Evolutionary conservation across 169 alveolate species (phyloP), one percentile per base, ranked within the genome.

Genomic region (Plasmodium knowlesi): DNA sequence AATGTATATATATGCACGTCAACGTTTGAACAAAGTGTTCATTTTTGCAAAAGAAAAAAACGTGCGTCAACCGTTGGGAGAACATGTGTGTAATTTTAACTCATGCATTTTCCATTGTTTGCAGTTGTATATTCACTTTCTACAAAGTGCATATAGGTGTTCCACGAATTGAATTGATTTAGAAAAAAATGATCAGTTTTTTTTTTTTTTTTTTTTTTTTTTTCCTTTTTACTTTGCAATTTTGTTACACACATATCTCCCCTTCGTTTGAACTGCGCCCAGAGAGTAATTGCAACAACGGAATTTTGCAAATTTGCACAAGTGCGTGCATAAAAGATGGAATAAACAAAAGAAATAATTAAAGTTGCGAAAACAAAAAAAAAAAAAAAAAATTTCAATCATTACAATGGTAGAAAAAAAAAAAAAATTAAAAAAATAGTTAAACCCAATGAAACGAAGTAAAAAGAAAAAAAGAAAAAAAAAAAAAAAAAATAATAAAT

Each of bases 271-370:
- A 82, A 28, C 76, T 32, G 25, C 73, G 74, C 79, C 37, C 41
- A 85, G 85, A 85, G 93, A 85, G 93, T 73, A 76, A 85, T 70
- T 83, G 79, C 92, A 83, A 70, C 46, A 34, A 61, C 30, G 22
- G 50, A 83, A 70, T 32, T 37, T 37, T 70, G n/a, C 71, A 37
- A 28, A 67, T 67, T 67, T 19, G 19, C 76, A 83, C 79, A 83
- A 10, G 37, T 53, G 88, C 22, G 92, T 70, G 92, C 92, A 83
- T 83, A 83, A 67, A 67, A 67, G 73, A 72, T 73, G 84, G 41
- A 46, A 72, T 19, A 32, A 85, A 76, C 74, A 73, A 85, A 73
- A 37, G 74, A 73, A 85, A 71, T 78, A 14, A 39, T 37, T n/a
- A 78, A 76, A 67, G 37, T 19, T 41, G n/a, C 22, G 61, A 74